Percentiles rank a stretch among this genome's conserved stretches.
phyloP scores from a whole-genome alignment of 441 rosid genomes.

The Lepidium campestre region DNA sequence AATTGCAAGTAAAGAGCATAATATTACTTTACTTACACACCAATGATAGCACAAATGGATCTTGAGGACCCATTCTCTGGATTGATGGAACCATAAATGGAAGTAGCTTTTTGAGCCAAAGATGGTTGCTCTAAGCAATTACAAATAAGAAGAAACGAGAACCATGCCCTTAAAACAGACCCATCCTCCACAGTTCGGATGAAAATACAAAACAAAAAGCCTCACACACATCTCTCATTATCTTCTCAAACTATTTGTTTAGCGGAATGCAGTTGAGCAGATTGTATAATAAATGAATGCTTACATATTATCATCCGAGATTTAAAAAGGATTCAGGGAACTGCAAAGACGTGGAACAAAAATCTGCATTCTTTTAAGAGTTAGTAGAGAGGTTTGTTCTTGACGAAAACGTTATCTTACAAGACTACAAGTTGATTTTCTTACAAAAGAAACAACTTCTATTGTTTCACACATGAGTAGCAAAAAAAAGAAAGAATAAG shows the following conservation, averaged over 20 bases:
- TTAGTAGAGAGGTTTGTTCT: background rate
- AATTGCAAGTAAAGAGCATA: background rate
- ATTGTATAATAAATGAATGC: too few relatives aligned
- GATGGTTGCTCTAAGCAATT: constrained; percentile 34
- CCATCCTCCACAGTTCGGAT: constrained; percentile 58
- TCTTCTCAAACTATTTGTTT: background rate
- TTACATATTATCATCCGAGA: background rate
- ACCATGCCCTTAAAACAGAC: constrained; percentile 47
- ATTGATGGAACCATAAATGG: constrained; percentile 28
- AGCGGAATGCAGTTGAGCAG: background rate
- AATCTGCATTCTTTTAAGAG: too few relatives aligned
- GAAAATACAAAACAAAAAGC: constrained; percentile 39
- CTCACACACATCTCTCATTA: constrained; percentile 33
- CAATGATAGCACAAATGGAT: constrained; percentile 69
- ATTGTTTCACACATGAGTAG: constrained; percentile 9
- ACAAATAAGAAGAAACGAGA: constrained; percentile 46
- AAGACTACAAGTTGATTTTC: background rate
- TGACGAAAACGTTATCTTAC: background rate
- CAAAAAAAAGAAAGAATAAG: background rate
- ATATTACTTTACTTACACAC: constrained; percentile 23
- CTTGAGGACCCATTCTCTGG: constrained; percentile 10
- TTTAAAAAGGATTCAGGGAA: background rate
- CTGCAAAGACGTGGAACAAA: background rate
- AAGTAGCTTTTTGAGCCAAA: constrained; percentile 18
- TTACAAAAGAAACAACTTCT: background rate